Evolutionary conservation across 305 asterid genomes (phyloP).

Genomic region (Rubia occidens): DNA sequence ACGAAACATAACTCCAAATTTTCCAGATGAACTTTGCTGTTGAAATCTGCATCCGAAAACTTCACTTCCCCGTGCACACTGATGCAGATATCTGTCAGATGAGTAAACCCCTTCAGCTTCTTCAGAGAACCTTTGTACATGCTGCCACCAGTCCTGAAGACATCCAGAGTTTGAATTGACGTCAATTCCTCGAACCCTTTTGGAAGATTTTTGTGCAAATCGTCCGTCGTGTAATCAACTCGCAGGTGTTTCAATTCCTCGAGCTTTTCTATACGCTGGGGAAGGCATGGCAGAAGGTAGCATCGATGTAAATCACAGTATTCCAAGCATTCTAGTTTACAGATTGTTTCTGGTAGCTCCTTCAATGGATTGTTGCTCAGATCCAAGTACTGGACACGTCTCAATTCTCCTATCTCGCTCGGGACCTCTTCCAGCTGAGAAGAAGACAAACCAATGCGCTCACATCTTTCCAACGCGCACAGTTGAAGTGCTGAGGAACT

Average conservation of each 20-base stretch:
- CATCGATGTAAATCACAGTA: constrained; percentile 9
- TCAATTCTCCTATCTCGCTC: constrained; percentile 2
- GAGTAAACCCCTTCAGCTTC: not conserved
- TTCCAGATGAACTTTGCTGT: not conserved
- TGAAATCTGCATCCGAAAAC: not conserved
- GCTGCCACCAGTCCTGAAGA: not conserved
- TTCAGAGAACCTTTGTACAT: not conserved
- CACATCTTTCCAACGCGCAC: constrained; percentile 4
- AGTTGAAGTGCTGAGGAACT: not conserved
- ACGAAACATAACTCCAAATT: not conserved
- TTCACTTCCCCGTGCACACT: not conserved
- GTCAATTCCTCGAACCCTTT: not conserved
- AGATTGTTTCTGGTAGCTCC: constrained; percentile 15
- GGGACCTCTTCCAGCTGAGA: constrained; percentile 13
- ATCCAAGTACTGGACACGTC: constrained; percentile 15
- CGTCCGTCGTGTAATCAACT: not conserved
- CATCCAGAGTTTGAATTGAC: not conserved
- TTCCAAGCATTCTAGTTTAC: constrained; percentile 11
- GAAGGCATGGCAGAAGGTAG: not conserved
- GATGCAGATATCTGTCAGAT: not conserved
- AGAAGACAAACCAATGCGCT: constrained; percentile 11
- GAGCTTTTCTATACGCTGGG: constrained; percentile 12
- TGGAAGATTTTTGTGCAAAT: not conserved
- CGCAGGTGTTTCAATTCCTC: constrained; percentile 18
- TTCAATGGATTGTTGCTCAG: constrained; percentile 13